Conservation (phyloP, 139 green algal genomes). For the Diplosphaera chodatii region DNA sequence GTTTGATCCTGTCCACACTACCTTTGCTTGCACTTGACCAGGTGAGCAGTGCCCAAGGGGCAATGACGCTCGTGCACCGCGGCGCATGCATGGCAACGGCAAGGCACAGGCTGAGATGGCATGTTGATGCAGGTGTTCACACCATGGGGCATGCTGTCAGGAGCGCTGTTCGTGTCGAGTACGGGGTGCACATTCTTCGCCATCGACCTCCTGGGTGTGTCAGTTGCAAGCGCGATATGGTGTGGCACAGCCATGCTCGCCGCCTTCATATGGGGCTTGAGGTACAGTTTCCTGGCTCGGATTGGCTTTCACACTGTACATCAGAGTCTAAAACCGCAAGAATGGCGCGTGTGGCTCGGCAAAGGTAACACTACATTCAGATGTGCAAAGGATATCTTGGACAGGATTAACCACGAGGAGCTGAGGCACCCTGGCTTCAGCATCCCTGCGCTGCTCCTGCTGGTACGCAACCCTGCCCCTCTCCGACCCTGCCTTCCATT, state of each 20-base stretch:
- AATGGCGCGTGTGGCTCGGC: no score
- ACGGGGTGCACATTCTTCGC: conserved; percentile 12
- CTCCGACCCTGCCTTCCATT: no score
- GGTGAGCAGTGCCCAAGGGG: no score
- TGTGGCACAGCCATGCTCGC: conserved; percentile 21
- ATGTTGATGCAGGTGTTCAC: conserved; percentile 18
- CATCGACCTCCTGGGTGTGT: conserved; percentile 16
- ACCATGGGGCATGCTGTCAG: conserved; percentile 12
- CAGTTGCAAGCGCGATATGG: conserved; percentile 20
- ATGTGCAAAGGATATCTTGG: no score
- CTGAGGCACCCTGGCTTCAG: not conserved
- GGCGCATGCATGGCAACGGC: no score
- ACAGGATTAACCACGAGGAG: not conserved
- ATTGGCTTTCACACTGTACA: no score
- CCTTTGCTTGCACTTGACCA: not conserved
- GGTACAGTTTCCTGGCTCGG: no score
- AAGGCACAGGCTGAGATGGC: not conserved
- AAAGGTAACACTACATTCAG: no score
- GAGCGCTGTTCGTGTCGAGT: conserved; percentile 18
- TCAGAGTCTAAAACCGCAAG: no score
- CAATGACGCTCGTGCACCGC: no score
- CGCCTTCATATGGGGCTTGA: conserved; percentile 20
- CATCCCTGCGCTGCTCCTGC: conserved; percentile 9
- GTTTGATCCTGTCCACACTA: not conserved
- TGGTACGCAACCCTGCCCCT: no score